Conservation (phyloP, 495 filamentous ascomycete genomes). For the Podospora sp. region DNA sequence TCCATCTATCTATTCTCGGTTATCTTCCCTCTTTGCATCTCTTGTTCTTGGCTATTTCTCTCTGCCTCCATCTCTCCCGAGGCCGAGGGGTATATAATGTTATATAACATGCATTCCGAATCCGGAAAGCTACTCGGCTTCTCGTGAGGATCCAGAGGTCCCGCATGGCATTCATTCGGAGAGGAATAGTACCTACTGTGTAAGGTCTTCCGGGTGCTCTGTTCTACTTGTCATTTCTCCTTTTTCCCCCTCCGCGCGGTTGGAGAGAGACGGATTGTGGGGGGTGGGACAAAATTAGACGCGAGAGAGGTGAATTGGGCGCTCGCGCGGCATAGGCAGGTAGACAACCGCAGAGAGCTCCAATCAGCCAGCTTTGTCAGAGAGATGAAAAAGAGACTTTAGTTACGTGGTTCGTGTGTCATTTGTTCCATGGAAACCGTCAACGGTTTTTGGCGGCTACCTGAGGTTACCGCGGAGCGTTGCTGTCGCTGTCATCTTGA, state of each 20-base stretch:
- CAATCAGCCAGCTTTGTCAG: background rate
- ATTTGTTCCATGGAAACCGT: background rate
- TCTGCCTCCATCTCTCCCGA: background rate
- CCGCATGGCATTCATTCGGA: background rate
- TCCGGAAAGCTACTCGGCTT: slow-evolving; percentile 7
- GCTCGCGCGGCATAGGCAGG: background rate
- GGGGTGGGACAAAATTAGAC: slow-evolving; percentile 9
- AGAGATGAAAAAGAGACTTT: background rate
- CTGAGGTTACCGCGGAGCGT: background rate
- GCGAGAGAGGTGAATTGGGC: background rate
- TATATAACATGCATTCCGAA: background rate
- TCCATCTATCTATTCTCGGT: slow-evolving; percentile 19
- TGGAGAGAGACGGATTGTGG: background rate
- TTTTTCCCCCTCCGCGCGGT: background rate
- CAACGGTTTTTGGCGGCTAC: background rate
- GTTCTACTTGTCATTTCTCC: background rate
- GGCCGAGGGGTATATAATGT: background rate
- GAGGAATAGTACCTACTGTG: background rate
- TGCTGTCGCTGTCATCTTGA: background rate
- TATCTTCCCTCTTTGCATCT: slow-evolving; percentile 15
- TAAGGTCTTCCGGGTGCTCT: too few relatives aligned
- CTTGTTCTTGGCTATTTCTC: background rate
- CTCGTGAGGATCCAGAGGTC: background rate
- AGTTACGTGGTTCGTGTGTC: background rate
- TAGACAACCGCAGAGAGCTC: background rate